A percentile compares a stretch with the other conserved stretches of the same genome.
Evolutionary conservation across 257 asterid species (phyloP).

Genomic region (Nicotiana knightiana): DNA sequence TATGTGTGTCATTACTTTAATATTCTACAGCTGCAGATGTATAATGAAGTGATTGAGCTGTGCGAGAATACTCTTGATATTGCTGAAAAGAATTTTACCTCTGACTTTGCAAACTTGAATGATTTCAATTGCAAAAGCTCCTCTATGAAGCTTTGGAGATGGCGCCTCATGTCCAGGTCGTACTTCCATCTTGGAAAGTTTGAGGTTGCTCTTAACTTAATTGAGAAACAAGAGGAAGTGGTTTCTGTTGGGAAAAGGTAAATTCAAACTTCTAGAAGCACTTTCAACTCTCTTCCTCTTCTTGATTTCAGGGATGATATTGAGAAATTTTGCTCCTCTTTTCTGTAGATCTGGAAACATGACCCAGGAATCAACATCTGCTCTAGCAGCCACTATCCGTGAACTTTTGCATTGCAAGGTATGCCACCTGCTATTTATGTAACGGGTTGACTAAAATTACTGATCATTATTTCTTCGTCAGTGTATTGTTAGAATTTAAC

Average conservation of each 20-base stretch:
- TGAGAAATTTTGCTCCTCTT: slow-evolving; percentile 15
- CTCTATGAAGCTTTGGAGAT: slow-evolving; percentile 66
- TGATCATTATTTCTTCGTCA: not conserved
- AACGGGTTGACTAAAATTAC: not conserved
- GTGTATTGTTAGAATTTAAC: not conserved
- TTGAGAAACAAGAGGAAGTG: slow-evolving; percentile 55
- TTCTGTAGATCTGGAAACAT: slow-evolving; percentile 39
- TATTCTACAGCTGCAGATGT: slow-evolving; percentile 49
- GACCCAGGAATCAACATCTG: slow-evolving; percentile 33
- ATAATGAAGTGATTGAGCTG: slow-evolving; percentile 64
- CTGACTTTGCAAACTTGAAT: slow-evolving; percentile 16
- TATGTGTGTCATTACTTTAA: slow-evolving; percentile 6
- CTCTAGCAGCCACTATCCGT: slow-evolving; percentile 59
- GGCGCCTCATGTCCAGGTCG: slow-evolving; percentile 62
- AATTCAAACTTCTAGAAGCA: slow-evolving; percentile 16
- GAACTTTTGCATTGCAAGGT: slow-evolving; percentile 75
- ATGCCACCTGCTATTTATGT: slow-evolving; percentile 1
- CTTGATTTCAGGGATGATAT: slow-evolving; percentile 7
- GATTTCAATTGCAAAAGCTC: slow-evolving; percentile 29
- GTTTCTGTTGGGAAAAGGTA: slow-evolving; percentile 37
- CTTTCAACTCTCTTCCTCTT: not conserved
- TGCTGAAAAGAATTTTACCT: slow-evolving; percentile 56
- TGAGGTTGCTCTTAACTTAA: slow-evolving; percentile 76
- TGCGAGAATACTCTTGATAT: slow-evolving; percentile 65
- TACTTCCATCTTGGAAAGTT: slow-evolving; percentile 73